Evolutionary conservation across 495 filamentous ascomycete genomes (phyloP).

Genomic region (Podospora didyma): DNA sequence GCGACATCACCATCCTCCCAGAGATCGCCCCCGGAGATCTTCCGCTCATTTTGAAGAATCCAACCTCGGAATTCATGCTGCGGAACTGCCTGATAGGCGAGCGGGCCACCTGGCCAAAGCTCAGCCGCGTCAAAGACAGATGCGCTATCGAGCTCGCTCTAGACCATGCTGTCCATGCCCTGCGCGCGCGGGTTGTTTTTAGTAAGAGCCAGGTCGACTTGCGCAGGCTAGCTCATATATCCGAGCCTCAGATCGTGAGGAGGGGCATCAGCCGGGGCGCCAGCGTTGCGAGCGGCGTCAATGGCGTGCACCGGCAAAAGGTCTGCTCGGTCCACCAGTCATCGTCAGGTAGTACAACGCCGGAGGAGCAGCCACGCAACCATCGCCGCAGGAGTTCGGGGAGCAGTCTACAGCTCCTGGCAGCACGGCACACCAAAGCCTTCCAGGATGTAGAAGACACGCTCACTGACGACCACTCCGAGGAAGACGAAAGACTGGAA

Average conservation of each 20-base stretch:
- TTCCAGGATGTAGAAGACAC: conserved; percentile 16
- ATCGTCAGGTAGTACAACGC: conserved; percentile 7
- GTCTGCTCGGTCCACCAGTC: conserved; percentile 5
- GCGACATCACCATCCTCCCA: conserved; percentile 93
- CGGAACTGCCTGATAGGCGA: conserved; percentile 72
- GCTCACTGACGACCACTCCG: conserved; percentile 33
- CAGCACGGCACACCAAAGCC: conserved; percentile 16
- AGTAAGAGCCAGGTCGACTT: conserved; percentile 68
- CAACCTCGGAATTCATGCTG: conserved; percentile 85
- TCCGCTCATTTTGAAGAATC: conserved; percentile 75
- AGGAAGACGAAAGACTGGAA: conserved; percentile 41
- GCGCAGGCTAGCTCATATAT: conserved; percentile 38
- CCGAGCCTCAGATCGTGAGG: not conserved
- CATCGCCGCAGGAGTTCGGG: conserved; percentile 22
- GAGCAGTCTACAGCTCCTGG: conserved; percentile 25
- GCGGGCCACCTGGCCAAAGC: conserved; percentile 84
- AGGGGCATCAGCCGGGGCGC: conserved; percentile 1
- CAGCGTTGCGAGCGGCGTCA: conserved; percentile 8
- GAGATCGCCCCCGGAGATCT: conserved; percentile 71
- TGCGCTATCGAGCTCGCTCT: conserved; percentile 83
- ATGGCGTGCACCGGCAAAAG: not conserved
- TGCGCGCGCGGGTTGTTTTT: conserved; percentile 75
- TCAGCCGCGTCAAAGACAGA: conserved; percentile 76
- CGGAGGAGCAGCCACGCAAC: conserved; percentile 3
- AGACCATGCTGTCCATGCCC: conserved; percentile 73